Evolutionary conservation across 257 asterid genomes (phyloP).

Genomic region (Jacaranda mimosifolia): DNA sequence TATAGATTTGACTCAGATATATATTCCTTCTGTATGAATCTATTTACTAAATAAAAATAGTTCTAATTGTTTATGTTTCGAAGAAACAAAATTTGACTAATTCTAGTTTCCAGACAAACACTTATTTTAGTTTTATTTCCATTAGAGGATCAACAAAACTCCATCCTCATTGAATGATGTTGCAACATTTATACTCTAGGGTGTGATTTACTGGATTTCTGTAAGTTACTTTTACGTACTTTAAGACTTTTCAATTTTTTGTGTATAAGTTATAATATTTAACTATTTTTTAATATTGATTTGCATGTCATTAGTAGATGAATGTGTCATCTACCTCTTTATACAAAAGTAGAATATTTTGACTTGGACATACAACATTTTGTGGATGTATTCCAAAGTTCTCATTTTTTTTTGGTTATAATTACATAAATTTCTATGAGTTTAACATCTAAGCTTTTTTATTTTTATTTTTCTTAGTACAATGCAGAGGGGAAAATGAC

Average conservation of each 20-base stretch:
- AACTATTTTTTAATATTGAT: neutral
- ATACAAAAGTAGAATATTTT: neutral
- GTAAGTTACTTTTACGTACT: neutral
- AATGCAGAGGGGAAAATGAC: too few relatives aligned
- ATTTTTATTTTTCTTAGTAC: too few relatives aligned
- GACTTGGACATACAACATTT: neutral
- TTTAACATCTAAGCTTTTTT: too few relatives aligned
- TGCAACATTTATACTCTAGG: conserved; percentile 17
- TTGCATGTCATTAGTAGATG: neutral
- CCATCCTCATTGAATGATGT: conserved; percentile 26
- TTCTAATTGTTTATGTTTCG: neutral
- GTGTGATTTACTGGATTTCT: neutral
- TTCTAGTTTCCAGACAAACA: neutral
- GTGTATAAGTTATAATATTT: neutral
- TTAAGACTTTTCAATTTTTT: neutral
- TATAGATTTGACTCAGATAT: too few relatives aligned
- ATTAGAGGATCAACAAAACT: neutral
- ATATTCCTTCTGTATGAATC: too few relatives aligned
- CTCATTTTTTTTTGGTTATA: too few relatives aligned
- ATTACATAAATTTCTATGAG: too few relatives aligned
- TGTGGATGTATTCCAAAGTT: too few relatives aligned
- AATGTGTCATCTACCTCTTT: neutral
- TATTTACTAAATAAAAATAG: too few relatives aligned
- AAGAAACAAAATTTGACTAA: neutral
- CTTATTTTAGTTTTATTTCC: conserved; percentile 18